Percentiles rank a stretch among this genome's conserved stretches.
phyloP scores from a whole-genome alignment of 352 stramenopile genomes.

The Phytopythium delawarense region DNA sequence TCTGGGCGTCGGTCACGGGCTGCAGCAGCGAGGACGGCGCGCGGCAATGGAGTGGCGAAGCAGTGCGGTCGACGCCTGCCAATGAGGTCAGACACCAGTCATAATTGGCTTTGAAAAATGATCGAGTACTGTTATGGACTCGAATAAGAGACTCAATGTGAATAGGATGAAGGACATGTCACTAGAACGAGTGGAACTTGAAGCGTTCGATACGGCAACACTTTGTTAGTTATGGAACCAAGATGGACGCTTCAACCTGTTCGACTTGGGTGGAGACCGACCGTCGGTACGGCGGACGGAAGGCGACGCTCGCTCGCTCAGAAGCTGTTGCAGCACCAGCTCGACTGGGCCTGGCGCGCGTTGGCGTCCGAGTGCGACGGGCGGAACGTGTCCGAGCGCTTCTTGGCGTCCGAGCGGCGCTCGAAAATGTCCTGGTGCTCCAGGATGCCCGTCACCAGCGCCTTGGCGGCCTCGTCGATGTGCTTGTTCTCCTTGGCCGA shows the following conservation, averaged over 20 bases:
- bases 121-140: neutral
- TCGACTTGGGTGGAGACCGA: neutral
- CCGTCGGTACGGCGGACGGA: no score
- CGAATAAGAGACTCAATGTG: no score
- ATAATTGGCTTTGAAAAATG: neutral
- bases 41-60: neutral
- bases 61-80: neutral
- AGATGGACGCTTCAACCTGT: neutral
- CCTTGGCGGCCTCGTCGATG: slow-evolving; percentile 86
- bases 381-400: slow-evolving; percentile 73
- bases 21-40: neutral
- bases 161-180: neutral
- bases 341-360: slow-evolving; percentile 32
- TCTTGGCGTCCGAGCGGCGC: slow-evolving; percentile 68
- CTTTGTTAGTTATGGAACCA: neutral
- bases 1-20: neutral
- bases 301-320: slow-evolving; percentile 17
- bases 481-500: slow-evolving; percentile 92
- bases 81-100: neutral
- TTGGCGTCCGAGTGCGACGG: slow-evolving; percentile 47
- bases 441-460: slow-evolving; percentile 74
- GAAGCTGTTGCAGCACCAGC: slow-evolving; percentile 88
- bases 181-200: slow-evolving; percentile 1
- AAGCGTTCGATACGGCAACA: neutral
- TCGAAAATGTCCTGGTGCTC: slow-evolving; percentile 87